Base-by-base conservation (phyloP, 1,139 yeast species). In the Pichia sp. region DNA sequence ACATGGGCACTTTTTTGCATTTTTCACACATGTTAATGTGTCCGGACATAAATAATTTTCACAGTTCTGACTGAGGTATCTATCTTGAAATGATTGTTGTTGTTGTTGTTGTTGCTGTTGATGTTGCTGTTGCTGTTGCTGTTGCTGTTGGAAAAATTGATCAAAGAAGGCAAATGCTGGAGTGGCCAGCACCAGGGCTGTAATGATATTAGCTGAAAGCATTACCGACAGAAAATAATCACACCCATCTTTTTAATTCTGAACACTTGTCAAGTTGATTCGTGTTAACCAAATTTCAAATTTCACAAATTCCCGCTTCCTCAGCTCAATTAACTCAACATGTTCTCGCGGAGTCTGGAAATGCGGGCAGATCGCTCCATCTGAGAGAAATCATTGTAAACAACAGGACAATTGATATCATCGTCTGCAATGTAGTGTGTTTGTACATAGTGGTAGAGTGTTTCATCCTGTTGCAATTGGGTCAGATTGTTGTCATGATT, bases 1-100 rank as follows among this genome's bases (percentile, higher is more conserved):
- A 67, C 99, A 93, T 1, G 98, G 96, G 67, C 99, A 93, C 52
- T 84, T 84, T 28, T 75, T 65, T 0, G 90, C 81, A 2, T 70
- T 65, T 9, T 76, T 75, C 0, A 87, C 99, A 70, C 99, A 93
- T 11, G 76, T 73, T 47, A 82, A 73, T 0, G 97, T 89, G 60
- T 84, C 96, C 3, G 87, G 86, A 66, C 99, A 93, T 45, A 91
- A 69, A 66, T 84, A 93, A 16, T 73, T 73, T n/a, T 71, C 69
- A 64, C 97, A 90, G n/a, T 72, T 68, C 9, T 67, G 63, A 53
- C 70, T 65, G 39, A 75, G 59, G 27, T 48, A 55, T 10, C 30
- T 18, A 6, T 51, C 56, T 30, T 56, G 48, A 34, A 51, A 50
- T 18, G 54, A 39, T 48, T 71, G 69, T 39, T 62, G 62, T 16